phyloP scores from a whole-genome alignment of 768 basidiomycete species.

The Trametes maxima region DNA sequence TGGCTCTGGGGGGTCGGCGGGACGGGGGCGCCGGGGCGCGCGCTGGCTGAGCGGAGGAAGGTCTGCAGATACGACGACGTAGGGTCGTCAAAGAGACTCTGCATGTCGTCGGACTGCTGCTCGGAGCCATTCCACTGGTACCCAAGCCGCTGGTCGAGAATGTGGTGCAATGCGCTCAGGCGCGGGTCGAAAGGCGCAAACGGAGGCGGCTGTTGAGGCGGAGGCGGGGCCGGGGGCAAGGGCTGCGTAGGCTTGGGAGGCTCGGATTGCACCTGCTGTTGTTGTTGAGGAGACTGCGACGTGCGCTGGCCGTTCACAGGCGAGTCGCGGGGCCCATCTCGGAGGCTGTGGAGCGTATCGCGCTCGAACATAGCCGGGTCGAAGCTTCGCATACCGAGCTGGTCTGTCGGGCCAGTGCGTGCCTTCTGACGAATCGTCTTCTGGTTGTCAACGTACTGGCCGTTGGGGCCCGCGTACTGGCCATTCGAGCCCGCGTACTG shows the following conservation, averaged over 20 bases:
- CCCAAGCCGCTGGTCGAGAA: conserved; percentile 20
- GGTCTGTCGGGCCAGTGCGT: conserved; percentile 62
- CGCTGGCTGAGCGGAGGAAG: conserved; percentile 52
- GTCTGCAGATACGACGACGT: conserved; percentile 59
- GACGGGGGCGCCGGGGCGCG: conserved; percentile 72
- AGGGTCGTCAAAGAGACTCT: conserved; percentile 61
- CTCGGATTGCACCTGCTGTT: conserved; percentile 9
- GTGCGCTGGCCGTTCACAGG: conserved; percentile 24
- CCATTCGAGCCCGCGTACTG: conserved; percentile 28
- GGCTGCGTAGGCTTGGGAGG: conserved; percentile 3
- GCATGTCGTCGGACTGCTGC: conserved; percentile 55
- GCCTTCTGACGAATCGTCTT: conserved; percentile 49
- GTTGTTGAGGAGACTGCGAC: conserved; percentile 14
- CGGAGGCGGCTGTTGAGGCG: background rate
- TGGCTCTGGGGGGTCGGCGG: conserved; percentile 81
- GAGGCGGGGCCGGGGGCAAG: too few species aligned
- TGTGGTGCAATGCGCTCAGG: conserved; percentile 6
- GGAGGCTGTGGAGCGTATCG: conserved; percentile 27
- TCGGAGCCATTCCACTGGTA: conserved; percentile 32
- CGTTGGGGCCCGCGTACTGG: conserved; percentile 29
- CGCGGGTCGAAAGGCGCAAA: conserved; percentile 20
- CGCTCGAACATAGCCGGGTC: conserved; percentile 58
- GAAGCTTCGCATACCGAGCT: conserved; percentile 59
- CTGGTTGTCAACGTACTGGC: conserved; percentile 32
- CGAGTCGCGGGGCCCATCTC: conserved; percentile 22